A percentile compares a stretch with the other conserved stretches of the same genome.
phyloP scores from a whole-genome alignment of 106 monocot genomes.

The Dactylorhiza incarnata region DNA sequence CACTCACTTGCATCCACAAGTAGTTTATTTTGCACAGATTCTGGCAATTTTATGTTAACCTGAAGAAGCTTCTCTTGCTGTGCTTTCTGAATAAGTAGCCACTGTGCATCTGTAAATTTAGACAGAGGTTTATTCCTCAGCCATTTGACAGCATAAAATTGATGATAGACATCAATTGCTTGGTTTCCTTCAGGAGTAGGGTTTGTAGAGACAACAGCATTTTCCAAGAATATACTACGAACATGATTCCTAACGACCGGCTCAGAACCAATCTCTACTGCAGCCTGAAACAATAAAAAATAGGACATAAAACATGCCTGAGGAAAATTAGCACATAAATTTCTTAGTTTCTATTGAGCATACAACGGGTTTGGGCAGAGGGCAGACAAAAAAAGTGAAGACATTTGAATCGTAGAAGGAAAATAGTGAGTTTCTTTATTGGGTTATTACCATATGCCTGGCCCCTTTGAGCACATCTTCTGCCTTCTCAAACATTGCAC shows the following conservation, averaged over 20 bases:
- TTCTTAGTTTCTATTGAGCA: background rate
- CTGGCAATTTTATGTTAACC: conserved; percentile 73
- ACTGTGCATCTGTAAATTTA: conserved; percentile 69
- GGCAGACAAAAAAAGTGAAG: background rate
- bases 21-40: conserved; percentile 46
- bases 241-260: conserved; percentile 81
- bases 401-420: background rate
- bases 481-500: conserved; percentile 78
- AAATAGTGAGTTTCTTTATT: background rate
- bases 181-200: conserved; percentile 83
- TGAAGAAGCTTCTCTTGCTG: conserved; percentile 95
- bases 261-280: conserved; percentile 91
- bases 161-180: conserved; percentile 72
- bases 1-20: conserved; percentile 54
- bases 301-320: background rate
- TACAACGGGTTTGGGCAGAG: background rate
- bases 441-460: conserved; percentile 76
- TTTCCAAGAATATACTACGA: conserved; percentile 60
- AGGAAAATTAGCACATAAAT: background rate
- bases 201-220: conserved; percentile 75
- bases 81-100: conserved; percentile 93
- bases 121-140: conserved; percentile 70
- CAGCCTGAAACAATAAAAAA: conserved; percentile 38
- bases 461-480: conserved; percentile 95
- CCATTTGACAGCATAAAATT: conserved; percentile 72